Base-by-base conservation (phyloP, 108 stramenopile genomes). In the Stephanodiscus minutulus region DNA sequence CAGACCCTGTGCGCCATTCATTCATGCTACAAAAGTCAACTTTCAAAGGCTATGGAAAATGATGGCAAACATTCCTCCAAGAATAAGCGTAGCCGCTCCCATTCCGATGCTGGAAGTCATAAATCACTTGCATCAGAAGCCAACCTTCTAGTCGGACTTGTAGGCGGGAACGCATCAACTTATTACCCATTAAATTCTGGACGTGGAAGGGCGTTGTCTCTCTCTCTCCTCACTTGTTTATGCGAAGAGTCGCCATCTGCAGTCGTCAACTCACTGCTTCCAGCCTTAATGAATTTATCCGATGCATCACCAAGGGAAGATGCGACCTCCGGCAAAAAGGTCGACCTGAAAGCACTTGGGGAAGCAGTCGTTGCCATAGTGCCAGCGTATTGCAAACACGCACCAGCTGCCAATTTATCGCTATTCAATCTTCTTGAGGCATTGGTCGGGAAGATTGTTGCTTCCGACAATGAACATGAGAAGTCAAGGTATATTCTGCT, bases 181-280 rank as follows among this genome's bases (percentile, higher is more conserved):
- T 66, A 73, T 11, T 52, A 67, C 18, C 75, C 71, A 25, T 59
- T 80, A 49, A 44, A 54, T 44, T 82, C 81, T 56, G 70, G 49
- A 17, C 76, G 76, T 18, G 82, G 76, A 18, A 82, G 54, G 36
- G 48, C 73, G 33, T 62, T 82, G 48, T 54, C 72, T 20, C 52
- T 89, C 53, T 75, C 86, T 44, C 46, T 89, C 31, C 61, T 92
- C 41, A 85, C 84, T 24, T 49, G 58, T 39, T 66, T 89, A 36
- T 88, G 85, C 55, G 70, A 84, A n/a, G 49, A 75, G 20, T 79
- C 81, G 17, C 91, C 91, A 17, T 74, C 73, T 9, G 54, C 72
- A 39, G 86, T 92, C 39, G 82, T 81, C 11, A 57, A 62, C 18
- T 83, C 83, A 47, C 64, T 92, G 5, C 73, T 92, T 59, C 87